These are phyloP conservation scores for Imleria badia DNA, from an alignment of 768 basidiomycete genomes.

Conservation along the genomic window DNA sequence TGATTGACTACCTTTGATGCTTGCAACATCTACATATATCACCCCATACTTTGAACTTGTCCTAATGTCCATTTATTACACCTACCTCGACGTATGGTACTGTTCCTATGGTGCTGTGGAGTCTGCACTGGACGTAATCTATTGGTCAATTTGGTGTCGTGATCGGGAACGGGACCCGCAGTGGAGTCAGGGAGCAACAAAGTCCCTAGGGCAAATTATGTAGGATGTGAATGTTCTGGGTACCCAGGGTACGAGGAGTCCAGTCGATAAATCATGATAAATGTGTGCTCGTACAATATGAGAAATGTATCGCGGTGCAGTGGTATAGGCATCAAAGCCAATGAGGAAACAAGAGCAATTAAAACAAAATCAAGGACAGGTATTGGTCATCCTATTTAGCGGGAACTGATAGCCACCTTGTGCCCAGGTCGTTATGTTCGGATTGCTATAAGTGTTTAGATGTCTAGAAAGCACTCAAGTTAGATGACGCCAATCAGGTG, in stretches of 20 bases:
- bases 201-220: background rate
- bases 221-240: conserved; percentile 16
- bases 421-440: conserved; percentile 86
- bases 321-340: conserved; percentile 16
- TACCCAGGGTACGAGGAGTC: conserved; percentile 7
- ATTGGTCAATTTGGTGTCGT: too few relatives aligned
- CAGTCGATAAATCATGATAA: conserved; percentile 27
- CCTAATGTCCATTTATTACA: conserved; percentile 2
- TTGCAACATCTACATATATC: background rate
- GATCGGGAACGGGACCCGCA: background rate
- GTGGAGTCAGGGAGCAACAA: background rate
- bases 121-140: background rate
- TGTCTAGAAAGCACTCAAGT: conserved; percentile 22
- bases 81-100: background rate
- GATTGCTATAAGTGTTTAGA: conserved; percentile 65
- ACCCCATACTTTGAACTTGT: background rate
- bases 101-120: background rate
- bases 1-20: background rate
- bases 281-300: conserved; percentile 27
- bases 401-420: conserved; percentile 77
- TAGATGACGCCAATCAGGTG: background rate
- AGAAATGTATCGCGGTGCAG: conserved; percentile 17
- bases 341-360: conserved; percentile 5
- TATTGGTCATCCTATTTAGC: conserved; percentile 46
- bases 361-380: conserved; percentile 19